Conservation (phyloP, 345 rosid species). For the Erysimum cheiranthoides region DNA sequence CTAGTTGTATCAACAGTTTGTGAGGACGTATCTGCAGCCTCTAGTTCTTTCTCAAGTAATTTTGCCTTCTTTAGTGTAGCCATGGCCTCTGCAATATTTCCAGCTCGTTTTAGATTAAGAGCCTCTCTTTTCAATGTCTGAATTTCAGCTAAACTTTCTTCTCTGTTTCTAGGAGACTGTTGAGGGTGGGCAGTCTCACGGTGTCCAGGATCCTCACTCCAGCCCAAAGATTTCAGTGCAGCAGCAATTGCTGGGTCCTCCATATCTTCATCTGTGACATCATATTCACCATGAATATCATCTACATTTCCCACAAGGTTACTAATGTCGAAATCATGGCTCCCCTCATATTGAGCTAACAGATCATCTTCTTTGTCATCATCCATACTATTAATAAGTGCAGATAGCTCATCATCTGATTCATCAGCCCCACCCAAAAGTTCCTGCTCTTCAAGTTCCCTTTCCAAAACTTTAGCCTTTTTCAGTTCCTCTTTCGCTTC, state of each 20-base stretch:
- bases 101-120: conserved; percentile 63
- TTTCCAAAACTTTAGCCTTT: conserved; percentile 85
- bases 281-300: conserved; percentile 64
- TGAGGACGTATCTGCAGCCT: conserved; percentile 46
- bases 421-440: conserved; percentile 76
- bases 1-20: conserved; percentile 28
- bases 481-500: conserved; percentile 98
- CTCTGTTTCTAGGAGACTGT: conserved; percentile 48
- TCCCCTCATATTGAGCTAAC: conserved; percentile 49
- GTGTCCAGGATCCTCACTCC: conserved; percentile 67
- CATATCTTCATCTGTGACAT: conserved; percentile 88
- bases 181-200: conserved; percentile 39
- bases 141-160: conserved; percentile 55
- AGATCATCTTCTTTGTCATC: conserved; percentile 60
- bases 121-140: conserved; percentile 70
- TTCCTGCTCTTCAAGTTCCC: conserved; percentile 87
- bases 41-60: conserved; percentile 67
- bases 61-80: conserved; percentile 76
- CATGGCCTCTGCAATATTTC: conserved; percentile 71
- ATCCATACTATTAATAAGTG: conserved; percentile 64
- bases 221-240: conserved; percentile 75
- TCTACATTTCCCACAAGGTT: conserved; percentile 56
- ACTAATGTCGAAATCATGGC: conserved; percentile 50
- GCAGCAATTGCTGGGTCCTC: conserved; percentile 81
- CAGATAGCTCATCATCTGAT: conserved; percentile 91